phyloP scores from a whole-genome alignment of 83 land plant species.

The Picea mariana region DNA sequence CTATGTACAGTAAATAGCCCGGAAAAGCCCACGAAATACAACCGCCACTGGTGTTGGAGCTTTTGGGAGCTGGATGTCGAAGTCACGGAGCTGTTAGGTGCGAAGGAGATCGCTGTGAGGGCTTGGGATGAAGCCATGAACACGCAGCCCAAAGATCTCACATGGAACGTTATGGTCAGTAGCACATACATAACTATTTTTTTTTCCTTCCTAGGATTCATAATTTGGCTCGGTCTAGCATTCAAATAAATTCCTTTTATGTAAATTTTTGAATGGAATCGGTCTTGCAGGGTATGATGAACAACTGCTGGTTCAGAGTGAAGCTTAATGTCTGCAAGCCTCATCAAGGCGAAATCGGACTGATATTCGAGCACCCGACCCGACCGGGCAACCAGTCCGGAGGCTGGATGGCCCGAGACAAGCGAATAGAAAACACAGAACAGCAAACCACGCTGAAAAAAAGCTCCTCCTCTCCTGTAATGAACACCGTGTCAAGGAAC shows the following conservation, averaged over 20 bases:
- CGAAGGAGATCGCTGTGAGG: constrained; percentile 89
- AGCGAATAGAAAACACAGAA: constrained; percentile 35
- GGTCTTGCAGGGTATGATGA: constrained; percentile 91
- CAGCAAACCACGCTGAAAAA: constrained; percentile 30
- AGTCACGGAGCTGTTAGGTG: constrained; percentile 64
- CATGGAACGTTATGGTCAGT: constrained; percentile 92
- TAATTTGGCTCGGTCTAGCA: too few relatives aligned
- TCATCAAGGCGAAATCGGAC: constrained; percentile 73
- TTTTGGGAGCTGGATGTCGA: constrained; percentile 91
- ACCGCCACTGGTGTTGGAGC: constrained; percentile 98
- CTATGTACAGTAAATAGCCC: constrained; percentile 62
- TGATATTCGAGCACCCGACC: constrained; percentile 92
- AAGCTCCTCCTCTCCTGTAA: constrained; percentile 61
- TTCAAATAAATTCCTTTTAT: background rate
- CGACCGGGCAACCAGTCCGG: constrained; percentile 84
- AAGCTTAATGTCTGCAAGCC: constrained; percentile 71
- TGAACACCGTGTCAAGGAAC: constrained; percentile 42
- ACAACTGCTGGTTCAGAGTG: constrained; percentile 97
- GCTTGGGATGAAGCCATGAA: constrained; percentile 96
- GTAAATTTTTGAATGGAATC: background rate
- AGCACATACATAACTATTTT: background rate
- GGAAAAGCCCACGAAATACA: constrained; percentile 84
- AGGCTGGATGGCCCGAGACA: constrained; percentile 92
- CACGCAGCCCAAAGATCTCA: constrained; percentile 91
- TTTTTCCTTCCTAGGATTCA: background rate